phyloP scores from a whole-genome alignment of 441 rosid genomes.

The Biscutella laevigata region DNA sequence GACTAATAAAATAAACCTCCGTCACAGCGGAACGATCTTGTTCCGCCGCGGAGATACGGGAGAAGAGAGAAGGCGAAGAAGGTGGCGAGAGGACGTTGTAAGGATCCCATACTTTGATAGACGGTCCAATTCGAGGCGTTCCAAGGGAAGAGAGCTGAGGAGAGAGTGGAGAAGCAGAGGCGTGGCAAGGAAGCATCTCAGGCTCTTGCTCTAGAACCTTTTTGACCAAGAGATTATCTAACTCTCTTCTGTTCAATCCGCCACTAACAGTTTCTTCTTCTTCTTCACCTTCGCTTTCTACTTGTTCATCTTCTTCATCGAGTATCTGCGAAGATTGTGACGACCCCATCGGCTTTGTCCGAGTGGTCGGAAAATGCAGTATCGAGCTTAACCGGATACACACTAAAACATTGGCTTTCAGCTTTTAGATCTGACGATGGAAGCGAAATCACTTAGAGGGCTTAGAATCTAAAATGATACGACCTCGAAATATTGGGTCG shows the following conservation, averaged over 20 bases:
- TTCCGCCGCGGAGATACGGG: conserved; percentile 31
- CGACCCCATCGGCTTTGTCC: conserved; percentile 51
- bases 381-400: conserved; percentile 15
- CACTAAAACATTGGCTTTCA: too few species aligned
- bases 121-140: conserved; percentile 85
- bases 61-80: conserved; percentile 43
- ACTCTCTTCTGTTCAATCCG: conserved; percentile 25
- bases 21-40: conserved; percentile 23
- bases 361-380: conserved; percentile 10
- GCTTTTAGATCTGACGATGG: conserved; percentile 20
- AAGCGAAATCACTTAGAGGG: not conserved
- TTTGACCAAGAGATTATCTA: conserved; percentile 43
- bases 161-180: conserved; percentile 87
- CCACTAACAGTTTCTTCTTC: conserved; percentile 32
- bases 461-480: not conserved
- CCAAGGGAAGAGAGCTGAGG: conserved; percentile 90
- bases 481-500: not conserved
- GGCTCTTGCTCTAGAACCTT: conserved; percentile 91
- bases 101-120: conserved; percentile 96
- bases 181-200: conserved; percentile 80
- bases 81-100: conserved; percentile 80
- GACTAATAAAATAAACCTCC: conserved; percentile 72
- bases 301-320: conserved; percentile 29
- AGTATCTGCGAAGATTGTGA: conserved; percentile 46
- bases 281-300: conserved; percentile 30